Percentiles rank a stretch among this genome's conserved stretches.
Evolutionary conservation across 192 early-diverging fungal genomes (phyloP).

Genomic region (Podila verticillata): DNA sequence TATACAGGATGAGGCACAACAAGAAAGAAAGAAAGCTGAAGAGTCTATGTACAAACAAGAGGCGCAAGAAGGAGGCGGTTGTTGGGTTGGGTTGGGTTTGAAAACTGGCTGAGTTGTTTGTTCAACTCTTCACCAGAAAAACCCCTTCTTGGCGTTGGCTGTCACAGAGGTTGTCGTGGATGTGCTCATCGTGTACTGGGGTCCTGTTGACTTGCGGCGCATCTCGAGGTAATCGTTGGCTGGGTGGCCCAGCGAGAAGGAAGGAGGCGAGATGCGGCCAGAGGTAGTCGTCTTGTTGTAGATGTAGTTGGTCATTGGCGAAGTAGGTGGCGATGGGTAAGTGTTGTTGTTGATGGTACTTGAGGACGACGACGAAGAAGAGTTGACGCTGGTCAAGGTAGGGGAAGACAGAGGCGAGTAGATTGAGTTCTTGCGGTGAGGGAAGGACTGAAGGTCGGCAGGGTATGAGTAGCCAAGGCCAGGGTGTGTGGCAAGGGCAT

Average conservation of each 20-base stretch:
- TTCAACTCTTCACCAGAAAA: slow-evolving; percentile 37
- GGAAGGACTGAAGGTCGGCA: slow-evolving; percentile 37
- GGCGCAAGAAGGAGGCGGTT: background rate
- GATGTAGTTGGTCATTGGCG: slow-evolving; percentile 45
- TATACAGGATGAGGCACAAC: background rate
- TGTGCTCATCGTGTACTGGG: slow-evolving; percentile 39
- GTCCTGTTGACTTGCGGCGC: slow-evolving; percentile 43
- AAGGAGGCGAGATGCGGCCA: slow-evolving; percentile 46
- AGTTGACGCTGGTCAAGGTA: slow-evolving; percentile 35
- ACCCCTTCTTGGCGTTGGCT: slow-evolving; percentile 30
- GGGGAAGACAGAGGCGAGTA: slow-evolving; percentile 37
- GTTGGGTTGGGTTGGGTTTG: background rate
- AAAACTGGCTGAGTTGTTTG: background rate
- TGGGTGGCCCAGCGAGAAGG: slow-evolving; percentile 38
- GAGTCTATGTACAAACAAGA: background rate
- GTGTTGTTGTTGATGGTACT: background rate
- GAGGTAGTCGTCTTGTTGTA: slow-evolving; percentile 40
- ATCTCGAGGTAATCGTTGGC: slow-evolving; percentile 15
- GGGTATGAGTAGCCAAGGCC: slow-evolving; percentile 43
- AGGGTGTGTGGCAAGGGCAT: slow-evolving; percentile 44
- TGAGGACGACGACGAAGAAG: background rate
- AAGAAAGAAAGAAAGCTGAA: background rate
- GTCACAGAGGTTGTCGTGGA: slow-evolving; percentile 16
- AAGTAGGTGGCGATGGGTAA: slow-evolving; percentile 44
- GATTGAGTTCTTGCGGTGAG: slow-evolving; percentile 23